Percentiles rank a stretch among this genome's conserved stretches.
Conservation (phyloP, 495 filamentous ascomycete genomes). For the Elaphomyces granulatus region DNA sequence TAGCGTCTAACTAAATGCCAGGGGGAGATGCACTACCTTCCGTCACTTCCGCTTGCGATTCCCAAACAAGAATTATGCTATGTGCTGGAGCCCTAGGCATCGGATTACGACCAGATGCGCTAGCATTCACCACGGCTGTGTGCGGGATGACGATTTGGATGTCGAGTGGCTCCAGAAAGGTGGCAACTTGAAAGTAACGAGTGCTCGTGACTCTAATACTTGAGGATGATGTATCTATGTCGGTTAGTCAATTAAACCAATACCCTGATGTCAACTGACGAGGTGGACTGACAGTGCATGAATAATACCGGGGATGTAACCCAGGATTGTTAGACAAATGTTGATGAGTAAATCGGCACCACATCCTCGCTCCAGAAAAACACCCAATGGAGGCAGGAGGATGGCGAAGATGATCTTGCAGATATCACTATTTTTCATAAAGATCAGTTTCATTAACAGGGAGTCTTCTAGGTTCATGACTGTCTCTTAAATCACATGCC, state of each 20-base stretch:
- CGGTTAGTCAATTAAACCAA: slow-evolving; percentile 1
- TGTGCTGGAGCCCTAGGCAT: no score
- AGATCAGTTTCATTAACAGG: not conserved
- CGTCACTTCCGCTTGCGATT: no score
- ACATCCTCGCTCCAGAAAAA: slow-evolving; percentile 83
- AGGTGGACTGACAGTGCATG: slow-evolving; percentile 47
- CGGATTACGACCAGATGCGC: no score
- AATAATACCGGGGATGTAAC: slow-evolving; percentile 63
- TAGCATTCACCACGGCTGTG: no score
- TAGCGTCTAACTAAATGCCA: no score
- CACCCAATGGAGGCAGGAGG: slow-evolving; percentile 76
- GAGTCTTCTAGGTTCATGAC: not conserved
- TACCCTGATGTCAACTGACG: slow-evolving; percentile 1
- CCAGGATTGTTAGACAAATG: slow-evolving; percentile 71
- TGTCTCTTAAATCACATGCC: not conserved
- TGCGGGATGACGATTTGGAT: no score
- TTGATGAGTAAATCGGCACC: slow-evolving; percentile 74
- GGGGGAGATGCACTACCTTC: no score
- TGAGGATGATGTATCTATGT: slow-evolving; percentile 41
- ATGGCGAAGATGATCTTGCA: slow-evolving; percentile 85
- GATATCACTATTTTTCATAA: slow-evolving; percentile 65
- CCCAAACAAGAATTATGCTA: no score
- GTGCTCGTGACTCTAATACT: slow-evolving; percentile 26
- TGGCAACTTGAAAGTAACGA: no score
- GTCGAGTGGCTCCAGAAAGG: no score